Evolutionary conservation across 345 rosid genomes (phyloP).

Genomic region (Melastoma malabathricum): DNA sequence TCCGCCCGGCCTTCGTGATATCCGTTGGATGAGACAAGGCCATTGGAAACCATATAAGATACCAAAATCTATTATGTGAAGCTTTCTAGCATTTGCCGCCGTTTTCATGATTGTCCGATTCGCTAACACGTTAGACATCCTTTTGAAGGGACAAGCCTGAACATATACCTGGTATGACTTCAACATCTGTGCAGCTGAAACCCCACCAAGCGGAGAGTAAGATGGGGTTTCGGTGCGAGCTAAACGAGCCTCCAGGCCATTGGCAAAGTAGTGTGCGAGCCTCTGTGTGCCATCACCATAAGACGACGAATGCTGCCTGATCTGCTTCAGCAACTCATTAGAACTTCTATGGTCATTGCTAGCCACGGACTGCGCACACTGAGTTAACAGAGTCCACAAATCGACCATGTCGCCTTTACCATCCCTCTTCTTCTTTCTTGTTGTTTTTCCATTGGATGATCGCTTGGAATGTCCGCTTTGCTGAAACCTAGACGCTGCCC

Average conservation of each 20-base stretch:
- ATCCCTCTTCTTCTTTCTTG: slow-evolving; percentile 8
- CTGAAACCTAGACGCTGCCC: slow-evolving; percentile 3
- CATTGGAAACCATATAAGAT: slow-evolving; percentile 36
- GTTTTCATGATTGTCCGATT: slow-evolving; percentile 17
- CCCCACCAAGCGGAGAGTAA: slow-evolving; percentile 5
- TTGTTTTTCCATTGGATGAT: slow-evolving; percentile 10
- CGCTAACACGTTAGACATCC: slow-evolving; percentile 18
- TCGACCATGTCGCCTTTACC: slow-evolving; percentile 14
- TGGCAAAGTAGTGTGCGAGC: slow-evolving; percentile 26
- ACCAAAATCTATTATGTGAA: slow-evolving; percentile 44
- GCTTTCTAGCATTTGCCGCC: slow-evolving; percentile 19
- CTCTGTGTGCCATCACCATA: slow-evolving; percentile 25
- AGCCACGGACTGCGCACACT: slow-evolving; percentile 22
- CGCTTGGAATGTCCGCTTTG: slow-evolving; percentile 4
- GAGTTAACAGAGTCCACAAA: slow-evolving; percentile 17
- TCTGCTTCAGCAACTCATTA: slow-evolving; percentile 18
- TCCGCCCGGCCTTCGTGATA: slow-evolving; percentile 17
- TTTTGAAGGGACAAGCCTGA: slow-evolving; percentile 21
- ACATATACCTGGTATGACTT: slow-evolving; percentile 26
- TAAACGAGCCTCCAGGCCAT: slow-evolving; percentile 22
- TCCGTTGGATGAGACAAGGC: slow-evolving; percentile 31
- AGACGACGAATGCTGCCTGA: slow-evolving; percentile 22
- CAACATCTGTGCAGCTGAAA: slow-evolving; percentile 26
- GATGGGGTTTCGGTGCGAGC: slow-evolving; percentile 15
- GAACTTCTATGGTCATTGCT: slow-evolving; percentile 17